phyloP scores from a whole-genome alignment of 176 grass and related monocot species.

The Cymbopogon citratus region DNA sequence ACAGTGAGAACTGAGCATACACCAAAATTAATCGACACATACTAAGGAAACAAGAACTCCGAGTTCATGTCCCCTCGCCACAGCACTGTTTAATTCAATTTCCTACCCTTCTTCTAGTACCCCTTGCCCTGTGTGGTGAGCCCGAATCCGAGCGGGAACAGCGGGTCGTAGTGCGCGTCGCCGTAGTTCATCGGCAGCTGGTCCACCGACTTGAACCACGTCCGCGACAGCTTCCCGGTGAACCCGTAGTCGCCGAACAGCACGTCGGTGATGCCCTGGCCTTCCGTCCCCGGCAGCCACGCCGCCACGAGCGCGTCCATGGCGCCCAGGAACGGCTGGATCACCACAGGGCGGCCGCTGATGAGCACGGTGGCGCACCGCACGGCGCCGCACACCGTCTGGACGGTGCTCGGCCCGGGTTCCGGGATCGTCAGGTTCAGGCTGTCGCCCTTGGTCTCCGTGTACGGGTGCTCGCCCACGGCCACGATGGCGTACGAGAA shows the following conservation, averaged over 20 bases:
- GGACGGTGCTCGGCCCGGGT: conserved; percentile 68
- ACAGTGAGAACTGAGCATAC: conserved; percentile 2
- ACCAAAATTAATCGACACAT: conserved; percentile 12
- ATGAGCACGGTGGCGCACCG: conserved; percentile 66
- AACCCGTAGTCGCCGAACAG: conserved; percentile 94
- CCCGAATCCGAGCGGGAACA: conserved; percentile 74
- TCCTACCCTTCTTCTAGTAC: conserved; percentile 12
- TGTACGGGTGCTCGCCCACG: conserved; percentile 83
- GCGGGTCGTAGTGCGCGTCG: conserved; percentile 71
- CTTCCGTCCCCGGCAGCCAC: conserved; percentile 84
- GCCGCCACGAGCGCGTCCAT: conserved; percentile 70
- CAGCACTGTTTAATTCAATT: neutral
- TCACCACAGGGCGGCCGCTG: conserved; percentile 71
- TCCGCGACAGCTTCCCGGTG: conserved; percentile 71
- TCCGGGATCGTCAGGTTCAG: conserved; percentile 89
- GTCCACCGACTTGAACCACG: conserved; percentile 93
- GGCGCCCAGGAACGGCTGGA: conserved; percentile 52
- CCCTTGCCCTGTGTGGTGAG: conserved; percentile 52
- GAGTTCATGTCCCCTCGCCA: neutral
- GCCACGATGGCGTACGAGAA: conserved; percentile 86
- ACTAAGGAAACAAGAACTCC: conserved; percentile 20
- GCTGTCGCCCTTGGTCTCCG: conserved; percentile 83
- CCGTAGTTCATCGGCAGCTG: conserved; percentile 95
- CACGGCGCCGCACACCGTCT: conserved; percentile 53
- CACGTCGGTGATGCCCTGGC: conserved; percentile 77